phyloP scores from a whole-genome alignment of 2,329 filamentous ascomycete species.

The Plenodomus tracheiphilus region DNA sequence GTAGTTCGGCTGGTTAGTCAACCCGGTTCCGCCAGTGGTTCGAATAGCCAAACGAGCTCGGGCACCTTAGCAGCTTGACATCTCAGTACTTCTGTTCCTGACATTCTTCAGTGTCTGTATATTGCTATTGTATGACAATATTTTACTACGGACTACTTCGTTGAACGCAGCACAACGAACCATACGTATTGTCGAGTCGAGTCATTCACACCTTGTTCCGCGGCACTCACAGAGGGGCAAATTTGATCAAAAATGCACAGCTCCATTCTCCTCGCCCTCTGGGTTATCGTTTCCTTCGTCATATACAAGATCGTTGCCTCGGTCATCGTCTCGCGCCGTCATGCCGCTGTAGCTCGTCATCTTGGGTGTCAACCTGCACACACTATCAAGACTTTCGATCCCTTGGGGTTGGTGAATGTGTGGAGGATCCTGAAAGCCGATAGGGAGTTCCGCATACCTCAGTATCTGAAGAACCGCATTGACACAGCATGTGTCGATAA shows the following conservation, averaged over 20 bases:
- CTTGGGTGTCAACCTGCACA: constrained; percentile 50
- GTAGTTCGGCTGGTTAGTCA: not conserved
- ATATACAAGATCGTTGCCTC: constrained; percentile 35
- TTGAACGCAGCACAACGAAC: not conserved
- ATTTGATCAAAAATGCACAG: constrained; percentile 26
- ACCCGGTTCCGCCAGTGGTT: not conserved
- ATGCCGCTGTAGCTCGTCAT: constrained; percentile 38
- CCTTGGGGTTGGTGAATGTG: constrained; percentile 57
- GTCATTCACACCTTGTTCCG: not conserved
- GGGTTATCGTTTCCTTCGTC: constrained; percentile 33
- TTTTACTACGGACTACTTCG: not conserved
- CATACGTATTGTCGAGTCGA: not conserved
- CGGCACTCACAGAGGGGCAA: not conserved
- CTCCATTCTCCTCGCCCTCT: constrained; percentile 33
- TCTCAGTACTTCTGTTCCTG: not conserved
- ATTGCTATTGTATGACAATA: not conserved
- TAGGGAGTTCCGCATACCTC: constrained; percentile 40
- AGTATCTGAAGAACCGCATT: constrained; percentile 23
- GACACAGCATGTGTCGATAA: constrained; percentile 21
- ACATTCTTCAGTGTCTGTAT: not conserved
- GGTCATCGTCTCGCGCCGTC: constrained; percentile 33
- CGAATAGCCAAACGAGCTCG: not conserved
- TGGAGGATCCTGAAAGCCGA: constrained; percentile 43
- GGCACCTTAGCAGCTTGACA: not conserved
- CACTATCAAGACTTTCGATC: constrained; percentile 47